These are phyloP conservation scores for Russula sp. DNA, from an alignment of 768 basidiomycete genomes.

Conservation along the genomic window DNA sequence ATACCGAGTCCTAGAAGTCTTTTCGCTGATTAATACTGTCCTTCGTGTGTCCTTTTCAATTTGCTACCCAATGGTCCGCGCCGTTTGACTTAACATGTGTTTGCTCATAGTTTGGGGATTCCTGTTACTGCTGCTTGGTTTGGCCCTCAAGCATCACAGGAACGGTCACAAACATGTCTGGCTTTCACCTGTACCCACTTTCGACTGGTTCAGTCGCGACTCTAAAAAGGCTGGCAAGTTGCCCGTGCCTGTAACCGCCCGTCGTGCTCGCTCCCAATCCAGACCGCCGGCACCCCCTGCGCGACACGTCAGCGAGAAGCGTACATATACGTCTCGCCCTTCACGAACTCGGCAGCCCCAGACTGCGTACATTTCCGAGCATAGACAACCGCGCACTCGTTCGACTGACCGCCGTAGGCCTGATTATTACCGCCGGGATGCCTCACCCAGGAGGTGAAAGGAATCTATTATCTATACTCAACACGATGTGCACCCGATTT, in stretches of 20 bases:
- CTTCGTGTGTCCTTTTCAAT: conserved; percentile 42
- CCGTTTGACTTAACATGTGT: conserved; percentile 14
- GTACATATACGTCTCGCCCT: conserved; percentile 1
- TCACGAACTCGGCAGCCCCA: conserved; percentile 16
- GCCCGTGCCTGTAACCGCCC: conserved; percentile 36
- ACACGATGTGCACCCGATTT: background rate
- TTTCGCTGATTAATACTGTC: conserved; percentile 69
- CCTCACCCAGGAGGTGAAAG: conserved; percentile 27
- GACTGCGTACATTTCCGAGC: conserved; percentile 11
- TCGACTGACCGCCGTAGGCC: conserved; percentile 24
- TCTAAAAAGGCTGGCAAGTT: conserved; percentile 32
- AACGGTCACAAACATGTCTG: conserved; percentile 48
- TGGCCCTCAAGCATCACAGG: conserved; percentile 38
- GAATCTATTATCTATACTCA: background rate
- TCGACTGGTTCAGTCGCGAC: conserved; percentile 55
- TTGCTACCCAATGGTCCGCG: conserved; percentile 4
- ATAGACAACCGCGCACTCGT: conserved; percentile 10
- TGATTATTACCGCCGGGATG: conserved; percentile 30
- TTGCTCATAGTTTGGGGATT: conserved; percentile 41
- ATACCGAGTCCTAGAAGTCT: conserved; percentile 74
- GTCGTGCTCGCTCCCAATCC: conserved; percentile 14
- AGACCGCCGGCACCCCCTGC: background rate
- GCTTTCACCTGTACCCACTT: conserved; percentile 61
- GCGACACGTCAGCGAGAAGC: conserved; percentile 17
- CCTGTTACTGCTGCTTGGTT: conserved; percentile 38